Base-by-base conservation (phyloP, 129 eudicot species). In the Centrapalus pauciflorus region DNA sequence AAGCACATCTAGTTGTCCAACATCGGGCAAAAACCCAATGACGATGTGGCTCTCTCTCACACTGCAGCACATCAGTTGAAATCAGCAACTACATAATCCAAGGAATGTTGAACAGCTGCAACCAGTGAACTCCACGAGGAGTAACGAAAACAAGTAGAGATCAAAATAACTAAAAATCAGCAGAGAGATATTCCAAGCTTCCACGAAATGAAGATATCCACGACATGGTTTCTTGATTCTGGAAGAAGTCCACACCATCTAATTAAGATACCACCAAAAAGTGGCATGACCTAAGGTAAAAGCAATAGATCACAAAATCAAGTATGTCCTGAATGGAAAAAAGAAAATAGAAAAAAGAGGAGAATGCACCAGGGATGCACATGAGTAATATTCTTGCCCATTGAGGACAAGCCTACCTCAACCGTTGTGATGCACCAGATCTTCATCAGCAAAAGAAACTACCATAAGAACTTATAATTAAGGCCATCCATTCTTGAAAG, bases 61-160 rank as follows among this genome's bases (percentile, higher is more conserved):
- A 77, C 86, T 67, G 80, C 83, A 63, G 85, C 80, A 84, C 82
- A 82, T 71, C 82, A 86, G 86, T 69, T 74, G 91, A 82, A 77
- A 79, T 77, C 97, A 84, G 89, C 97, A 86, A 85, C 82, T 78
- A 82, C 69, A 85, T 29, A 73, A 72, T 80, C 87, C 89, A 90
- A 83, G 63, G 37, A 83, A 63, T 35, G 79, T 77, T 65, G 90
- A 79, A 76, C 84, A 74, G 92, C 91, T 84, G 88, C 93, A 84
- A 75, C 78, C 81, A 63, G 77, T 74, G 43, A 71, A 70, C 80
- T 61, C 80, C 75, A 62, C n/a, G 74, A 66, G 75, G 48, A 68
- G 49, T 82, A 77, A 76, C 63, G 77, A 84, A 77, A 74, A 77
- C 81, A 78, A 61, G 66, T 69, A 66, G 77, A 71, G 66, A 71